A percentile compares a stretch with the other conserved stretches of the same genome.
Conservation (phyloP, 805 yeast species). For the Maudiozyma saulgeensis region DNA sequence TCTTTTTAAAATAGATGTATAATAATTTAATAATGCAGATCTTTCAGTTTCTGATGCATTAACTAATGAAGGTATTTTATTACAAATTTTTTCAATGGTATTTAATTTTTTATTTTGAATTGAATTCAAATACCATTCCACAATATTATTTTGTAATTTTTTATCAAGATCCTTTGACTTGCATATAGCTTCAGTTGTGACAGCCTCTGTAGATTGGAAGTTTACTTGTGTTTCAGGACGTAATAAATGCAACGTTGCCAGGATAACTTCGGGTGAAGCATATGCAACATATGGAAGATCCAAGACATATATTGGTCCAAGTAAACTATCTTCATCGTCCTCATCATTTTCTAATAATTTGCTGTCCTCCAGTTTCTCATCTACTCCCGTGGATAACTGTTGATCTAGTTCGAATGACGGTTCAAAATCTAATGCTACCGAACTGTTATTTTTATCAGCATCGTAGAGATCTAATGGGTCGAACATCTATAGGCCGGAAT, state of each 20-base stretch:
- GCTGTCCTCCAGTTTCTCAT: no score
- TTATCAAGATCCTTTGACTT: slow-evolving; percentile 28
- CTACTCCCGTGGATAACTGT: no score
- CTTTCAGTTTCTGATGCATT: slow-evolving; percentile 1
- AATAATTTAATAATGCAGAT: slow-evolving; percentile 26
- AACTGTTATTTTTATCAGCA: background rate
- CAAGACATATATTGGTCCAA: slow-evolving; percentile 38
- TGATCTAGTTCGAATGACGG: background rate
- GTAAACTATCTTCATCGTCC: slow-evolving; percentile 13
- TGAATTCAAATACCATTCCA: slow-evolving; percentile 37
- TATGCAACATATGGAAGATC: slow-evolving; percentile 46
- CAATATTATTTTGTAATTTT: slow-evolving; percentile 20
- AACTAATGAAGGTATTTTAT: slow-evolving; percentile 16
- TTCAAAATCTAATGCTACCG: background rate
- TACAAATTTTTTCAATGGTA: slow-evolving; percentile 25
- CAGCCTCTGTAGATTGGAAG: slow-evolving; percentile 26
- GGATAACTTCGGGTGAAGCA: slow-evolving; percentile 41
- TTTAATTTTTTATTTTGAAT: slow-evolving; percentile 27
- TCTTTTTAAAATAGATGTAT: slow-evolving; percentile 35
- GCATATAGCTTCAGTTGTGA: slow-evolving; percentile 21
- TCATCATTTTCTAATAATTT: no score
- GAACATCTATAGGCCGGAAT: slow-evolving; percentile 11
- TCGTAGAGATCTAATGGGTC: slow-evolving; percentile 32
- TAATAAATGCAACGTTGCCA: slow-evolving; percentile 39
- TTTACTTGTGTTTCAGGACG: slow-evolving; percentile 43